Percentiles rank a stretch among this genome's conserved stretches.
phyloP scores from a whole-genome alignment of 2,329 filamentous ascomycete genomes.

The Colletotrichum graminicola region DNA sequence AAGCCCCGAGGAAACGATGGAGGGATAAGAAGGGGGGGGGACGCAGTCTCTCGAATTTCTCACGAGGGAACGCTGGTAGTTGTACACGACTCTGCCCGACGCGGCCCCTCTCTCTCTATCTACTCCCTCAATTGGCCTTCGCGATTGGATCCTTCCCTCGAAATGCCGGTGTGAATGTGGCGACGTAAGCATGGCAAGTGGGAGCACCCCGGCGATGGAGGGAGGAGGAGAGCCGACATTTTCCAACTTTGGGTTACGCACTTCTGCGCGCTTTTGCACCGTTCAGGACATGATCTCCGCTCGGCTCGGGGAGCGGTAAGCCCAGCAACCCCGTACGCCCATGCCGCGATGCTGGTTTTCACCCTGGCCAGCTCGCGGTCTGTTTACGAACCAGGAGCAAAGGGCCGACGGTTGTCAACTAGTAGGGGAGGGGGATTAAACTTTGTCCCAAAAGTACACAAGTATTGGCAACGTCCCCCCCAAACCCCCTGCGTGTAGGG shows the following conservation, averaged over 20 bases:
- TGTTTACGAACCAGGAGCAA: not conserved
- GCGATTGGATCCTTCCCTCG: not conserved
- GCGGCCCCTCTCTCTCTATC: not conserved
- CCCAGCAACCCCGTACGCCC: no score
- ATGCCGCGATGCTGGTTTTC: not conserved
- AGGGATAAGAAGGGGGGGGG: not conserved
- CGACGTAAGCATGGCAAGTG: not conserved
- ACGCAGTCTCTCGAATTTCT: not conserved
- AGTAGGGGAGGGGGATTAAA: no score
- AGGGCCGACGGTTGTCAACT: not conserved
- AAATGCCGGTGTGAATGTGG: not conserved
- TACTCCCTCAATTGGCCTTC: not conserved
- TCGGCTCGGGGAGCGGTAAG: not conserved
- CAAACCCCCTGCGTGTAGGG: not conserved
- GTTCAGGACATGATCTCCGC: conserved; percentile 19
- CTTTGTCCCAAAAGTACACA: not conserved
- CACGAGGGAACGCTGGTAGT: conserved; percentile 22
- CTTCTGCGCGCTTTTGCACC: conserved; percentile 17
- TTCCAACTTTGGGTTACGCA: not conserved
- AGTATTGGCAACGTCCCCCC: no score
- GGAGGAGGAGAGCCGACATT: not conserved
- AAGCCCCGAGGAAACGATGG: not conserved
- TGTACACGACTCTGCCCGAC: conserved; percentile 20
- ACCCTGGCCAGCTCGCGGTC: not conserved
- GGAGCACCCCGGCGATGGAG: no score